phyloP scores from a whole-genome alignment of 2,329 filamentous ascomycete genomes.

The Aurifilum marmelostoma region DNA sequence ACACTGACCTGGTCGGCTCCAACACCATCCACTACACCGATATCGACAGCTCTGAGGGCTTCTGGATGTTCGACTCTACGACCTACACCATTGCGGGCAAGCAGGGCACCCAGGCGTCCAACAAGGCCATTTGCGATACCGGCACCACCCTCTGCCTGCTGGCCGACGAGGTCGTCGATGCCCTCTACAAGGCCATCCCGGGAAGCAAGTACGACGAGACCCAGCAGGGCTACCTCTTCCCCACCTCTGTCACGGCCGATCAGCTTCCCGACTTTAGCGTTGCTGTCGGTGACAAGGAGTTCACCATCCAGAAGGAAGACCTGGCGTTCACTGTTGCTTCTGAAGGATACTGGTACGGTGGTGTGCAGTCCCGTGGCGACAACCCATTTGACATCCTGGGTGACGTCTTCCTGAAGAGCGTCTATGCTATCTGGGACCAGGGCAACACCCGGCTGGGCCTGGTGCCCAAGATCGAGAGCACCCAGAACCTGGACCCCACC shows the following conservation, averaged over 20 bases:
- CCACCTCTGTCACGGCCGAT: slow-evolving; percentile 52
- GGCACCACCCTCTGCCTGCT: slow-evolving; percentile 71
- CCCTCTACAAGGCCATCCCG: slow-evolving; percentile 66
- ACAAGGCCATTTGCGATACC: slow-evolving; percentile 72
- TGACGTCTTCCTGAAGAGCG: slow-evolving; percentile 64
- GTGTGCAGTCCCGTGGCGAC: slow-evolving; percentile 65
- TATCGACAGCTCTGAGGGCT: slow-evolving; percentile 66
- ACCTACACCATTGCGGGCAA: slow-evolving; percentile 62
- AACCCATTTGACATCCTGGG: slow-evolving; percentile 66
- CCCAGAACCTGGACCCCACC: slow-evolving; percentile 38
- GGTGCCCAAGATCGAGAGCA: slow-evolving; percentile 55
- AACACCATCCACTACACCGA: slow-evolving; percentile 61
- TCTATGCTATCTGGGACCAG: slow-evolving; percentile 70
- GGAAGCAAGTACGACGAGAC: slow-evolving; percentile 58
- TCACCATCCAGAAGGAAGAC: slow-evolving; percentile 57
- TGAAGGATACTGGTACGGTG: slow-evolving; percentile 62
- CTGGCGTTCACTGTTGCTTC: slow-evolving; percentile 37
- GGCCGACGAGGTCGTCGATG: slow-evolving; percentile 61
- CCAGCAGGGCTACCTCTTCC: slow-evolving; percentile 68
- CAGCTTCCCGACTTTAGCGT: slow-evolving; percentile 64
- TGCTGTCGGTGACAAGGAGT: slow-evolving; percentile 64
- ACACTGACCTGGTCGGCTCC: slow-evolving; percentile 61
- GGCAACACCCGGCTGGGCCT: slow-evolving; percentile 62
- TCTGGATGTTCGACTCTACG: slow-evolving; percentile 68
- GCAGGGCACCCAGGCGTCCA: slow-evolving; percentile 52